A percentile compares a stretch with the other conserved stretches of the same genome.
Conservation (phyloP, 2,329 filamentous ascomycete genomes). For the Aspergillus ochraceoroseus region DNA sequence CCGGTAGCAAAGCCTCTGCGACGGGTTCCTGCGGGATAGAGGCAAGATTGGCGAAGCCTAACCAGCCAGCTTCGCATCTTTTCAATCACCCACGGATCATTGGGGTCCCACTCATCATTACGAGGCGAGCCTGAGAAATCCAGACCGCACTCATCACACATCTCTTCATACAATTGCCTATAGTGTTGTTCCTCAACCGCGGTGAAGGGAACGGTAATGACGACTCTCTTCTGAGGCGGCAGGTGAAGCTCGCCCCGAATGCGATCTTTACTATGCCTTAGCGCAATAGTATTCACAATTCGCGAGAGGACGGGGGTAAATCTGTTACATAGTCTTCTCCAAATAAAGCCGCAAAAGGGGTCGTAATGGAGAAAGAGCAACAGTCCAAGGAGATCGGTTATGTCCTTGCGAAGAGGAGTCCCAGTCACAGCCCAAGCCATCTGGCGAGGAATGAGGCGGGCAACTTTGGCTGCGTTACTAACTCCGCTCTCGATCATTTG, state of each 20-base stretch:
- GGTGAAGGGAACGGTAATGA: constrained; percentile 86
- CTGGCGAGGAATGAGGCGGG: constrained; percentile 70
- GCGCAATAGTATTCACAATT: constrained; percentile 66
- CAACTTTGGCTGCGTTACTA: constrained; percentile 74
- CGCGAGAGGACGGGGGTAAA: constrained; percentile 61
- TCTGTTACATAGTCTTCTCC: constrained; percentile 60
- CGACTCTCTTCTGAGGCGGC: constrained; percentile 76
- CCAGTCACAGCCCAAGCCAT: constrained; percentile 92
- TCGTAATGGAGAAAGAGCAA: constrained; percentile 74
- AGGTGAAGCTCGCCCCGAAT: constrained; percentile 73
- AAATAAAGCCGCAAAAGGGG: constrained; percentile 66
- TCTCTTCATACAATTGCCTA: constrained; percentile 65
- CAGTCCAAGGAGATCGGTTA: constrained; percentile 73
- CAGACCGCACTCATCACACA: constrained; percentile 66
- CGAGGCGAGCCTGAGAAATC: constrained; percentile 60
- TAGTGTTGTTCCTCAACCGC: constrained; percentile 90
- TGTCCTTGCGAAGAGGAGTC: constrained; percentile 77
- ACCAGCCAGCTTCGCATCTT: constrained; percentile 76
- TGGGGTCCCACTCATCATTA: constrained; percentile 59
- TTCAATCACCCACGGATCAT: constrained; percentile 55
- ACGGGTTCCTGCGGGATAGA: constrained; percentile 71
- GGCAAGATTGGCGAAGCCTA: constrained; percentile 71
- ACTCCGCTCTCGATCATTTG: constrained; percentile 93
- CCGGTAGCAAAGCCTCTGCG: constrained; percentile 59
- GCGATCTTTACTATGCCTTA: constrained; percentile 80